A percentile compares a stretch with the other conserved stretches of the same genome.
These are phyloP conservation scores for Calvatia gigantea DNA, from an alignment of 768 basidiomycete species.

Conservation along the genomic window DNA sequence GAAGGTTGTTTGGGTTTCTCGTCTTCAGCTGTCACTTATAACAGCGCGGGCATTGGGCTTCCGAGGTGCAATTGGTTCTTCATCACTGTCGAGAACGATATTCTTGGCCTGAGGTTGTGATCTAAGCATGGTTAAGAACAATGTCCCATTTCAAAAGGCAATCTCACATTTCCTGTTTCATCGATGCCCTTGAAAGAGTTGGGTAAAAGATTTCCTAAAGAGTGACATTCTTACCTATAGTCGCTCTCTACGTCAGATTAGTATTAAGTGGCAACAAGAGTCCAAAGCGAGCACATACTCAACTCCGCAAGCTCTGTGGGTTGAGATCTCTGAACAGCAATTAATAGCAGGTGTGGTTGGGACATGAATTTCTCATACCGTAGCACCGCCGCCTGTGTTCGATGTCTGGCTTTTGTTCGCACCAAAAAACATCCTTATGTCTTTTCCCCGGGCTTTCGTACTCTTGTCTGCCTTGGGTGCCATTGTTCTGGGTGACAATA, in stretches of 20 bases:
- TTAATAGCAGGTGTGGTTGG: background rate
- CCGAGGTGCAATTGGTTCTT: constrained; percentile 20
- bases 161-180: background rate
- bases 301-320: background rate
- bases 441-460: constrained; percentile 27
- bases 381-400: constrained; percentile 2
- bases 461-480: constrained; percentile 11
- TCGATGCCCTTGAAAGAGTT: background rate
- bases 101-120: constrained; percentile 11
- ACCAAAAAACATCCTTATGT: constrained; percentile 39
- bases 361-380: background rate
- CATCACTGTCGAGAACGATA: constrained; percentile 25
- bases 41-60: constrained; percentile 14
- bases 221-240: background rate
- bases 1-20: constrained; percentile 16
- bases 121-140: background rate
- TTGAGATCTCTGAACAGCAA: background rate
- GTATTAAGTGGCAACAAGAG: background rate
- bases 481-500: background rate
- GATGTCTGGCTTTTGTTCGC: constrained; percentile 11
- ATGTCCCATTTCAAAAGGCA: background rate
- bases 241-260: background rate
- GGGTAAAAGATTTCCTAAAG: background rate
- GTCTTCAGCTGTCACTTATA: constrained; percentile 35
- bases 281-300: background rate